These are phyloP conservation scores for Clathrospora elynae DNA, from an alignment of 2,329 filamentous ascomycete genomes.

Conservation along the genomic window DNA sequence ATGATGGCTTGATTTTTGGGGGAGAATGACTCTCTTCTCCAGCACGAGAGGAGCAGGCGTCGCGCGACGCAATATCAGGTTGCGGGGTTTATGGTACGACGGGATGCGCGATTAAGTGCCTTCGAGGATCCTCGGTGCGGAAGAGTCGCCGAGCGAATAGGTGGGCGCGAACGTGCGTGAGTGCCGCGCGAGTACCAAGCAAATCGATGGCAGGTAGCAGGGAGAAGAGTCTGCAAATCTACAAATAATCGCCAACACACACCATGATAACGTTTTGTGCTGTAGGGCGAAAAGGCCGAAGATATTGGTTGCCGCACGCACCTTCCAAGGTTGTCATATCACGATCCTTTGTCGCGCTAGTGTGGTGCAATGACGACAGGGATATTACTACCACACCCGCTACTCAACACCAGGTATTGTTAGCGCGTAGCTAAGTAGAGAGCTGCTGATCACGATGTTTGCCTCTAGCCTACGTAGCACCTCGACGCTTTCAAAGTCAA, in stretches of 20 bases:
- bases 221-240: too few species aligned
- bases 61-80: constrained; percentile 13
- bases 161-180: neutral
- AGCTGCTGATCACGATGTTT: neutral
- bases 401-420: constrained; percentile 3
- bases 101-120: constrained; percentile 3
- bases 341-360: too few species aligned
- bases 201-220: neutral
- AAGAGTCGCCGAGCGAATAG: constrained; percentile 7
- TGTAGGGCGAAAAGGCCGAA: too few species aligned
- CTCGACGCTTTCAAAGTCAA: too few species aligned
- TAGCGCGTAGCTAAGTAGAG: constrained; percentile 14
- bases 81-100: constrained; percentile 8
- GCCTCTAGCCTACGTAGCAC: neutral
- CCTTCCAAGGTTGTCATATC: too few species aligned
- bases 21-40: neutral
- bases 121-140: constrained; percentile 7
- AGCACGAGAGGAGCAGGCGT: too few species aligned
- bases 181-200: too few species aligned
- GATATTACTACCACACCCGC: constrained; percentile 8
- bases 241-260: too few species aligned
- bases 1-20: constrained; percentile 48
- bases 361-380: too few species aligned
- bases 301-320: too few species aligned
- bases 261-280: too few species aligned